Conservation (phyloP, 192 early-diverging fungal genomes). For the Dispira simplex region DNA sequence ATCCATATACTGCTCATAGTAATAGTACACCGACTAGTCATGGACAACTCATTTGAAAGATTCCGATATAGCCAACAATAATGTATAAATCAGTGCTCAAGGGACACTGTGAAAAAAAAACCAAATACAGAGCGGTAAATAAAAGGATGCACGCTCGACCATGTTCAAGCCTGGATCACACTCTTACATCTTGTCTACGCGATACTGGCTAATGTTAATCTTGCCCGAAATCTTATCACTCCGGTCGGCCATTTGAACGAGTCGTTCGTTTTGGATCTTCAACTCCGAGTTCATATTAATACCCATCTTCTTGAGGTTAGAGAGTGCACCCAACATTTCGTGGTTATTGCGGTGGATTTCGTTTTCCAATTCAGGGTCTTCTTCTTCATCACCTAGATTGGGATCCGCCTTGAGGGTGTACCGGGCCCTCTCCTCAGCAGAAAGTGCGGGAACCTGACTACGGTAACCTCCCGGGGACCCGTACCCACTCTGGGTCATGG, state of each 20-base stretch:
- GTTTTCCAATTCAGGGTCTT: conserved; percentile 33
- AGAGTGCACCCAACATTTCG: conserved; percentile 23
- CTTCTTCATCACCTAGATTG: conserved; percentile 27
- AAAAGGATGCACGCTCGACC: too few relatives aligned
- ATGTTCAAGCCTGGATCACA: too few relatives aligned
- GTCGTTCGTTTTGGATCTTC: conserved; percentile 28
- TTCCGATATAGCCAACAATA: too few relatives aligned
- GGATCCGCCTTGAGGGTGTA: too few relatives aligned
- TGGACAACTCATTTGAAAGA: too few relatives aligned
- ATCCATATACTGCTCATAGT: too few relatives aligned
- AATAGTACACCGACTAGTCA: too few relatives aligned
- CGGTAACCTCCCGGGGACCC: conserved; percentile 17
- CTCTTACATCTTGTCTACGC: conserved; percentile 1
- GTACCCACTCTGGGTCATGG: conserved; percentile 14
- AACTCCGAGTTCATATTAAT: conserved; percentile 34
- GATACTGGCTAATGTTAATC: conserved; percentile 4
- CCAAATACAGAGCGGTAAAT: too few relatives aligned
- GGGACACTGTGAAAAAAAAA: too few relatives aligned
- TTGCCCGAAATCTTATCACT: conserved; percentile 19
- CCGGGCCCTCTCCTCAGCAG: conserved; percentile 17
- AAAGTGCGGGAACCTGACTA: conserved; percentile 28
- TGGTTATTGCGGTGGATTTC: conserved; percentile 42
- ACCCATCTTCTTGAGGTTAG: conserved; percentile 31
- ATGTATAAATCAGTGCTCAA: too few relatives aligned
- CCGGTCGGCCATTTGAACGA: conserved; percentile 24